Evolutionary conservation across 495 filamentous ascomycete species (phyloP), one percentile per base, ranked within the genome.

Genomic region (Tuber umbilicatum): DNA sequence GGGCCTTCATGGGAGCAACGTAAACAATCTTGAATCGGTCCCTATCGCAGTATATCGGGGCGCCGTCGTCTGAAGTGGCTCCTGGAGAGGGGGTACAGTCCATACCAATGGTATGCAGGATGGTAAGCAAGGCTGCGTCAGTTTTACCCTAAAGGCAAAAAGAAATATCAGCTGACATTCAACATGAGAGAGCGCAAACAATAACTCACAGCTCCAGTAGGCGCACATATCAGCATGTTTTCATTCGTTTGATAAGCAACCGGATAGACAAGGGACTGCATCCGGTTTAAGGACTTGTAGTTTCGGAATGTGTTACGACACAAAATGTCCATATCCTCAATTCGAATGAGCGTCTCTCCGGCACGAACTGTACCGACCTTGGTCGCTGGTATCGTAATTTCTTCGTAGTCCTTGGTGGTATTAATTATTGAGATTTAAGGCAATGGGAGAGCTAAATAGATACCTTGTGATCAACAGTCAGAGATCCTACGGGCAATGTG

Each of bases 1-100:
- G 84, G 23, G 95, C 95, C 85, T 99, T 99, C 94, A 99, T 94
- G 0, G 95, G 95, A 42, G 95, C 96, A 37, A 99, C 94, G 78
- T 97, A 99, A 68, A 99, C 90, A 76, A 98, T 94, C 83, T 99
- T 99, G 87, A 99, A 99, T 76, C 94, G 93, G 45, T 97, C 91
- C 23, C 89, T 86, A 55, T 90, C 86, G 4, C 97, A 92, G 10
- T 86, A 87, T 80, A 97, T 97, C 43, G 94, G 91, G 0, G 86
- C 89, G 0, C 90, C 89, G 0, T 91, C 89, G 71, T 89, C 86
- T 1, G 89, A 90, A n/a, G 92, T 83, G 70, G 94, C 92, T 5
- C 88, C 83, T 0, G 94, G 94, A 80, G 89, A 92, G 0, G 96
- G 94, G 17, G 86, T 85, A 12, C 91, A 88, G 80, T 98, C 94